Percentiles rank a stretch among this genome's conserved stretches.
These are phyloP conservation scores for Zarea fungicola DNA, from an alignment of 2,329 filamentous ascomycete species.

Conservation along the genomic window DNA sequence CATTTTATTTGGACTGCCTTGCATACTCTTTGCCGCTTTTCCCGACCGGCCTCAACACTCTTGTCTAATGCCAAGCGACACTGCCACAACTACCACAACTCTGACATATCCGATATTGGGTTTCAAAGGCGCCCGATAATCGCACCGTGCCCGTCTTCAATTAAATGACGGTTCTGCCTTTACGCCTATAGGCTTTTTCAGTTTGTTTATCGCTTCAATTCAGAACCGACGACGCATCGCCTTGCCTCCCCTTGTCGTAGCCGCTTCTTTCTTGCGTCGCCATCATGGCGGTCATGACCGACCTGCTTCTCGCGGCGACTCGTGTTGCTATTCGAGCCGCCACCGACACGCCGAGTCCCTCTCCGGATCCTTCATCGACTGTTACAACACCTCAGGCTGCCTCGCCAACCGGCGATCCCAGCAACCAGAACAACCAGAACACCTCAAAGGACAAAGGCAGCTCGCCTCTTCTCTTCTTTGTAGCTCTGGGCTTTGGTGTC, in stretches of 20 bases:
- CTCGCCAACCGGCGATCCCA: slow-evolving; percentile 18
- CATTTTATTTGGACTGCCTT: not conserved
- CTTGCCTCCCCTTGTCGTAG: slow-evolving; percentile 8
- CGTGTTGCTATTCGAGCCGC: slow-evolving; percentile 22
- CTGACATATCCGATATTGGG: not conserved
- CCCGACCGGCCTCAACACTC: slow-evolving; percentile 17
- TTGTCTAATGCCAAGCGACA: slow-evolving; percentile 11
- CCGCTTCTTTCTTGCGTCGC: slow-evolving; percentile 15
- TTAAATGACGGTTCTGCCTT: not conserved
- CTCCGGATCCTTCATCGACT: slow-evolving; percentile 13
- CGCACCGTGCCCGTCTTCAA: not conserved
- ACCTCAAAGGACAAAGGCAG: slow-evolving; percentile 26
- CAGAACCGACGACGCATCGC: not conserved
- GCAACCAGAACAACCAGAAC: slow-evolving; percentile 17
- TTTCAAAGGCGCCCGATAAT: not conserved
- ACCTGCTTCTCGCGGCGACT: slow-evolving; percentile 22
- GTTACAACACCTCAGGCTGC: slow-evolving; percentile 9
- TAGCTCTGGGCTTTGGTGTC: slow-evolving; percentile 92
- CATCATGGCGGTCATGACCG: slow-evolving; percentile 23
- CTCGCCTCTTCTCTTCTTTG: slow-evolving; percentile 66
- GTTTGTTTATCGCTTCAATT: not conserved
- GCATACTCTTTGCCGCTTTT: not conserved
- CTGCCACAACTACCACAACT: not conserved
- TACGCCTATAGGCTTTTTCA: not conserved
- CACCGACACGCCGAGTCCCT: slow-evolving; percentile 18